Evolutionary conservation across 23 red algal genomes (phyloP).

Genomic region (Rhodosorus marinus): DNA sequence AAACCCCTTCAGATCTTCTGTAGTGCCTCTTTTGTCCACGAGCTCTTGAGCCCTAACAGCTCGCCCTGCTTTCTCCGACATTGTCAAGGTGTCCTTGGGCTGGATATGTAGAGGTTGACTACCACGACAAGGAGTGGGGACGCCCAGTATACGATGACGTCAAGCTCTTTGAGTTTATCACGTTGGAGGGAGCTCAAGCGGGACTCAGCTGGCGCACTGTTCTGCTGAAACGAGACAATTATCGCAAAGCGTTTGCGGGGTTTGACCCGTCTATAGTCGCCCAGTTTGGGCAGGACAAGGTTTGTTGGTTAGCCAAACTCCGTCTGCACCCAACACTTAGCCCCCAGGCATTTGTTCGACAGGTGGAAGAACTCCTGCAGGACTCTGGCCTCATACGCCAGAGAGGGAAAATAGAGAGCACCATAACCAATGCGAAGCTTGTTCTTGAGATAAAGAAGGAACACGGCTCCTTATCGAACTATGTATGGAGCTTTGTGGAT

Average conservation of each 20-base stretch:
- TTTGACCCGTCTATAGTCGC: conserved; percentile 22
- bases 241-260: conserved; percentile 27
- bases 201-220: conserved; percentile 44
- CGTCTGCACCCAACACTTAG: conserved; percentile 31
- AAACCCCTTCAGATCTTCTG: too few species aligned
- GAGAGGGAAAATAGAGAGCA: conserved; percentile 21
- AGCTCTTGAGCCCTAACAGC: too few species aligned
- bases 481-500: not conserved
- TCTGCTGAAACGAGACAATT: conserved; percentile 22
- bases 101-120: too few species aligned
- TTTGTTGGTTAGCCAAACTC: not conserved
- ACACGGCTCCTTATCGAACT: conserved; percentile 5
- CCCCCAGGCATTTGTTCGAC: conserved; percentile 12
- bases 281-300: conserved; percentile 13
- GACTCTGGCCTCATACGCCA: not conserved
- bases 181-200: conserved; percentile 37
- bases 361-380: conserved; percentile 8
- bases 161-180: conserved; percentile 36
- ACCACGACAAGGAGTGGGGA: conserved; percentile 72
- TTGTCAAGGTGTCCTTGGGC: too few species aligned
- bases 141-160: conserved; percentile 16
- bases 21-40: too few species aligned
- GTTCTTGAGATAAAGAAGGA: not conserved
- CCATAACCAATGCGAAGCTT: conserved; percentile 2
- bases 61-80: too few species aligned